These are phyloP conservation scores for Rhododendron molle DNA, from an alignment of 148 eudicot genomes.

Conservation along the genomic window DNA sequence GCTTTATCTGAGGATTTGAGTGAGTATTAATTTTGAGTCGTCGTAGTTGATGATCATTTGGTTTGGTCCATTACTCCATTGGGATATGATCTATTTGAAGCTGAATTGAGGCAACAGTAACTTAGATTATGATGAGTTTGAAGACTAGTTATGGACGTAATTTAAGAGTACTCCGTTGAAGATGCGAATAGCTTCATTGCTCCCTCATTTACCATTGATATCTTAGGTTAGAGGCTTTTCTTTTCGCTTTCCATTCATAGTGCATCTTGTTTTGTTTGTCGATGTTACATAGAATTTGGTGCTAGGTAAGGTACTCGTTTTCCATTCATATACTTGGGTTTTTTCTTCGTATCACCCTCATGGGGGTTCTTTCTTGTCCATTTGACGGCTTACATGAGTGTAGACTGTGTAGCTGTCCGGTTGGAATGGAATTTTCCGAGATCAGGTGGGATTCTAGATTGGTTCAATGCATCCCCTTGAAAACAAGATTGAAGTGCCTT, in stretches of 20 bases:
- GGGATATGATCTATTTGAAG: neutral
- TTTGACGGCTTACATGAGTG: neutral
- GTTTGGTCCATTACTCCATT: neutral
- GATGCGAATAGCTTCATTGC: neutral
- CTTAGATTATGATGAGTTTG: neutral
- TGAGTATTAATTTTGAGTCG: neutral
- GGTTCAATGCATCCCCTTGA: neutral
- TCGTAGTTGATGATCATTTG: too few species aligned
- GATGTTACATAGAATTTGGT: neutral
- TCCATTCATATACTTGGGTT: neutral
- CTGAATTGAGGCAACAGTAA: neutral
- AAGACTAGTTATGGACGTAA: neutral
- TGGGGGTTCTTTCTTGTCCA: neutral
- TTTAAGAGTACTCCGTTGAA: too few species aligned
- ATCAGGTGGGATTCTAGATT: neutral
- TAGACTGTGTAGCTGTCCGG: neutral
- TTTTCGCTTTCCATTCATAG: neutral
- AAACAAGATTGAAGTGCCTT: neutral
- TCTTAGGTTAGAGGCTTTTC: neutral
- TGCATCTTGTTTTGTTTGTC: neutral
- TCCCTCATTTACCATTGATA: neutral
- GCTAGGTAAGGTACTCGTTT: neutral
- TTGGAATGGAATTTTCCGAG: neutral
- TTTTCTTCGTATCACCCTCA: neutral
- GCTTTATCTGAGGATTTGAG: neutral